These are phyloP conservation scores for Pyrenochaeta sp. DNA, from an alignment of 2,329 filamentous ascomycete species.

Conservation along the genomic window DNA sequence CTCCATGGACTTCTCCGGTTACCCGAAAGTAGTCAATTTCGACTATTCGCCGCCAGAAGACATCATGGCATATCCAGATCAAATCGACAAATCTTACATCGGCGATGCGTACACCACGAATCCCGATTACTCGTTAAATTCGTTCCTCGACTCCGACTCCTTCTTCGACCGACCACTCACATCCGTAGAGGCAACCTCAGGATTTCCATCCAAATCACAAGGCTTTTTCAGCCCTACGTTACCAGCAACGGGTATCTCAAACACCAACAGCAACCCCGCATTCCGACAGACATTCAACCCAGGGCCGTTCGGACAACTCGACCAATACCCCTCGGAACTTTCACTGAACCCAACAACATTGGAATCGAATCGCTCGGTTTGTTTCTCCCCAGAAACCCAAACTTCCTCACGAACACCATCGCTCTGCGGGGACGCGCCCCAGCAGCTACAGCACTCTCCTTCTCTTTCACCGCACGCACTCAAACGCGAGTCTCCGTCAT, in stretches of 20 bases:
- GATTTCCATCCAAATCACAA: slow-evolving; percentile 25
- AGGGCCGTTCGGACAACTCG: slow-evolving; percentile 30
- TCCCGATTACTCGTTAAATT: slow-evolving; percentile 35
- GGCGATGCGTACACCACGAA: slow-evolving; percentile 29
- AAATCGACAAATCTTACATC: slow-evolving; percentile 36
- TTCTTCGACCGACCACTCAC: slow-evolving; percentile 37
- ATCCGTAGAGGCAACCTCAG: slow-evolving; percentile 28
- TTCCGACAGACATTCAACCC: slow-evolving; percentile 27
- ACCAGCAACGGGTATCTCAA: slow-evolving; percentile 20
- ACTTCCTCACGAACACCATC: slow-evolving; percentile 41
- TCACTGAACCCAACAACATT: slow-evolving; percentile 25
- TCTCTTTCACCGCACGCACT: slow-evolving; percentile 37
- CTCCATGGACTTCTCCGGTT: slow-evolving; percentile 34
- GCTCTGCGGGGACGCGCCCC: slow-evolving; percentile 41
- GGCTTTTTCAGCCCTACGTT: slow-evolving; percentile 22
- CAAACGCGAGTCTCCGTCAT: slow-evolving; percentile 42
- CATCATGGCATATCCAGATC: slow-evolving; percentile 29
- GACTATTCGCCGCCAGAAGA: slow-evolving; percentile 37
- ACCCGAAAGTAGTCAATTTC: slow-evolving; percentile 32
- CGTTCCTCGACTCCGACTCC: slow-evolving; percentile 38
- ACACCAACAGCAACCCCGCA: slow-evolving; percentile 16
- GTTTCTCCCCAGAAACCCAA: slow-evolving; percentile 25
- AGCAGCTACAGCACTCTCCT: slow-evolving; percentile 30
- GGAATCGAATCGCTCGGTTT: slow-evolving; percentile 21
- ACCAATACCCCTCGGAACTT: slow-evolving; percentile 25